Evolutionary conservation across 2,329 filamentous ascomycete genomes (phyloP).

Genomic region (Leptoxyphium fumago): DNA sequence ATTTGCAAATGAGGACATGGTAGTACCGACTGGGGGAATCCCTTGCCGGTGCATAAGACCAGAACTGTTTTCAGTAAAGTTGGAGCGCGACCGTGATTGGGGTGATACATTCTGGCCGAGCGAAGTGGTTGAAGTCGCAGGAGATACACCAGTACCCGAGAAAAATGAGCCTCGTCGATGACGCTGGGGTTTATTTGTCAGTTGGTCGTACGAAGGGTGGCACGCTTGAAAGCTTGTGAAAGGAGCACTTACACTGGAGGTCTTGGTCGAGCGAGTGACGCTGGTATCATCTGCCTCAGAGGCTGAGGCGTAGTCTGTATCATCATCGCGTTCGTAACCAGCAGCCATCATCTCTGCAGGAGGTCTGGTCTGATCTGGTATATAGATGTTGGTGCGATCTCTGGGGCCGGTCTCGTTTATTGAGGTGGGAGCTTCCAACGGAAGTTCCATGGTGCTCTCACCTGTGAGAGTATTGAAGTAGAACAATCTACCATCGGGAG

Average conservation of each 20-base stretch:
- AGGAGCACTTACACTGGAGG: constrained; percentile 45
- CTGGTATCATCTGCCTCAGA: constrained; percentile 67
- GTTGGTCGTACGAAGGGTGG: constrained; percentile 8
- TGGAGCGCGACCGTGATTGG: constrained; percentile 41
- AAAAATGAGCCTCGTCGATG: constrained; percentile 51
- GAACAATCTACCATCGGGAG: constrained; percentile 79
- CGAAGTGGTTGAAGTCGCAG: constrained; percentile 83
- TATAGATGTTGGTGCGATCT: constrained; percentile 74
- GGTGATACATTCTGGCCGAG: constrained; percentile 53
- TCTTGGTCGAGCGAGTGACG: constrained; percentile 51
- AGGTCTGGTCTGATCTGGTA: constrained; percentile 79
- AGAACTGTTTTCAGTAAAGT: constrained; percentile 32
- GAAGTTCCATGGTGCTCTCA: constrained; percentile 85
- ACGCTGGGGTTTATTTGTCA: constrained; percentile 27
- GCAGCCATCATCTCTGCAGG: constrained; percentile 84
- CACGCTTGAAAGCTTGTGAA: constrained; percentile 9
- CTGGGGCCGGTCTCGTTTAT: constrained; percentile 69
- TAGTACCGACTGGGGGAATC: constrained; percentile 35
- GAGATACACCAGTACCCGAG: constrained; percentile 55
- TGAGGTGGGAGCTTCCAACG: constrained; percentile 75
- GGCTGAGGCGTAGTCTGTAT: constrained; percentile 84
- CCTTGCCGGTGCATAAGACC: constrained; percentile 32
- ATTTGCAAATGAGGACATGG: constrained; percentile 40
- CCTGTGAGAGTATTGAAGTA: constrained; percentile 98
- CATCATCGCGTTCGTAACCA: constrained; percentile 68